Evolutionary conservation across 768 basidiomycete genomes (phyloP).

Genomic region (Suillus weaverae): DNA sequence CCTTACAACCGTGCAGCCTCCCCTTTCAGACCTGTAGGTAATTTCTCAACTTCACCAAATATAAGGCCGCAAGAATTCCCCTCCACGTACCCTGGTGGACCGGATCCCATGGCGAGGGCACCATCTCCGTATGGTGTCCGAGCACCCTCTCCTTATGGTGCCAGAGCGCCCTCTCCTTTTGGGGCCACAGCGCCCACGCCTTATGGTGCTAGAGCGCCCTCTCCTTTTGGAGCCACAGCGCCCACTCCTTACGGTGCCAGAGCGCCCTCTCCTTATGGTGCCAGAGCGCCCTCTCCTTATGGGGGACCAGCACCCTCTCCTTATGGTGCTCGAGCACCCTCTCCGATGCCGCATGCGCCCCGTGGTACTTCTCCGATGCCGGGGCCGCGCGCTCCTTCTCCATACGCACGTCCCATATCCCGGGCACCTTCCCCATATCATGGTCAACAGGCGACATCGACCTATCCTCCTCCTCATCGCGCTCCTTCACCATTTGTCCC

Average conservation of each 20-base stretch:
- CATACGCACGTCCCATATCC: slow-evolving; percentile 19
- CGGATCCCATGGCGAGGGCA: slow-evolving; percentile 32
- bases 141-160: slow-evolving; percentile 4
- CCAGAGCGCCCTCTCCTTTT: not conserved
- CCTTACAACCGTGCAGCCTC: slow-evolving; percentile 35
- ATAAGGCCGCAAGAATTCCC: slow-evolving; percentile 48
- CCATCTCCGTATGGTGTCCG: slow-evolving; percentile 33
- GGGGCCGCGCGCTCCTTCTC: slow-evolving; percentile 22
- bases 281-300: slow-evolving; percentile 30
- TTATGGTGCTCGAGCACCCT: slow-evolving; percentile 17
- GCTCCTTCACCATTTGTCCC: slow-evolving; percentile 30
- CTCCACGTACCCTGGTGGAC: slow-evolving; percentile 39
- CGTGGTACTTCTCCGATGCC: slow-evolving; percentile 33
- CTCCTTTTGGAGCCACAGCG: slow-evolving; percentile 30
- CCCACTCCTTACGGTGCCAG: slow-evolving; percentile 28
- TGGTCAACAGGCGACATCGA: slow-evolving; percentile 2
- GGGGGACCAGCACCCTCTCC: slow-evolving; percentile 23
- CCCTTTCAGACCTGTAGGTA: slow-evolving; percentile 32
- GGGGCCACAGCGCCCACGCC: not conserved
- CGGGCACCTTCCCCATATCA: slow-evolving; percentile 33
- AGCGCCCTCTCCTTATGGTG: slow-evolving; percentile 30
- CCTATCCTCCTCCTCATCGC: slow-evolving; percentile 16
- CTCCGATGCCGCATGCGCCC: slow-evolving; percentile 25
- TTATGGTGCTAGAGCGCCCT: slow-evolving; percentile 1
- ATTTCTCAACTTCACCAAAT: slow-evolving; percentile 47